These are phyloP conservation scores for Murraya paniculata DNA, from an alignment of 345 rosid species.

Conservation along the genomic window DNA sequence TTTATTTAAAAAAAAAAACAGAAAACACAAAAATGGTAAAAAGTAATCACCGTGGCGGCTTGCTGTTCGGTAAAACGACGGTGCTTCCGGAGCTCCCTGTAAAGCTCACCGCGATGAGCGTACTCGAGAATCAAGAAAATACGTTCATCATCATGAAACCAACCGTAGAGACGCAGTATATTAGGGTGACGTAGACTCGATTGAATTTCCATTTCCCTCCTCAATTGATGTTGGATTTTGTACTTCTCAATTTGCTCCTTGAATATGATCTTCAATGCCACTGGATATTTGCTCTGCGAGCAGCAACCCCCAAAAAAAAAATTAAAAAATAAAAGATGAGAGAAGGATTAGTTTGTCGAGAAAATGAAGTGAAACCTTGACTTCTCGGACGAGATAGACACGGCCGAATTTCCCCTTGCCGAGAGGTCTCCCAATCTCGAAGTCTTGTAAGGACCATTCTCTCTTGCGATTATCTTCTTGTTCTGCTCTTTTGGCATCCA, in stretches of 20 bases:
- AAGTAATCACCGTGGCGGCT: conserved; percentile 68
- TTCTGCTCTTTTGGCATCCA: conserved; percentile 9
- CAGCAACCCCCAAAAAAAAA: not conserved
- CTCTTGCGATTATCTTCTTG: conserved; percentile 23
- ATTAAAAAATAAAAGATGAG: not conserved
- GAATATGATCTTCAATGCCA: conserved; percentile 85
- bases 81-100: conserved; percentile 53
- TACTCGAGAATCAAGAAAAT: conserved; percentile 92
- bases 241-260: conserved; percentile 90
- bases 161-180: conserved; percentile 75
- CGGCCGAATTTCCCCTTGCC: conserved; percentile 91
- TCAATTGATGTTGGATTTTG: conserved; percentile 69
- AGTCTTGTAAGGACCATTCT: conserved; percentile 64
- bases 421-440: conserved; percentile 88
- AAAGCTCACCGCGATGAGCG: conserved; percentile 90
- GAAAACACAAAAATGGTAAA: not conserved
- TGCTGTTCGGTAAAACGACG: conserved; percentile 61
- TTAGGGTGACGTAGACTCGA: conserved; percentile 66
- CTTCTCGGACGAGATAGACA: conserved; percentile 86
- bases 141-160: conserved; percentile 77
- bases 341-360: not conserved
- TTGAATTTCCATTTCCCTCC: conserved; percentile 94
- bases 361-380: conserved; percentile 38
- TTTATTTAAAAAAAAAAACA: not conserved
- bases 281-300: conserved; percentile 62